Conservation (phyloP, 495 filamentous ascomycete species). For the Xylaria acuta region DNA sequence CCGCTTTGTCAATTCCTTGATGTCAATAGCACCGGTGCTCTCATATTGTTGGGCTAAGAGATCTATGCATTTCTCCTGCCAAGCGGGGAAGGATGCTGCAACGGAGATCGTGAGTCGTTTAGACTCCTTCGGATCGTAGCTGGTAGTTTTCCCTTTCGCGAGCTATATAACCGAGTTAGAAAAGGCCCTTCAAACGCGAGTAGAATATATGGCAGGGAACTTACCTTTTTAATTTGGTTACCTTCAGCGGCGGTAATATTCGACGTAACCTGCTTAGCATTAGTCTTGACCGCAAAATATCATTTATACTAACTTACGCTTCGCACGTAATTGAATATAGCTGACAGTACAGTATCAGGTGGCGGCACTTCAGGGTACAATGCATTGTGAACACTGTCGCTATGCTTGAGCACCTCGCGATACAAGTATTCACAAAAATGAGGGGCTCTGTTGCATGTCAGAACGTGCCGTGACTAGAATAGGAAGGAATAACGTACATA, state of each 20-base stretch:
- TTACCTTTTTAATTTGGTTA: conserved; percentile 73
- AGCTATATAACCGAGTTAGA: conserved; percentile 38
- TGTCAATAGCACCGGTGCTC: conserved; percentile 55
- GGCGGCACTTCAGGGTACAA: conserved; percentile 75
- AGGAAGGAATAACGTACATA: conserved; percentile 36
- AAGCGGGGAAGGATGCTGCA: conserved; percentile 77
- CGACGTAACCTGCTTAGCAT: conserved; percentile 46
- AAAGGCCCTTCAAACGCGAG: background rate
- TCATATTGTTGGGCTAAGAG: conserved; percentile 54
- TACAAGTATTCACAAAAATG: conserved; percentile 97
- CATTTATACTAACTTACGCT: conserved; percentile 47
- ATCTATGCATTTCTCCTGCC: conserved; percentile 92
- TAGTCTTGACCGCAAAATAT: background rate
- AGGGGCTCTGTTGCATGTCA: conserved; percentile 73
- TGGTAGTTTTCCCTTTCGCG: conserved; percentile 80
- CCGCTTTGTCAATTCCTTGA: conserved; percentile 77
- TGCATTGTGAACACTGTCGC: conserved; percentile 77
- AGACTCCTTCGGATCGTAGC: conserved; percentile 86
- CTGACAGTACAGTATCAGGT: conserved; percentile 67
- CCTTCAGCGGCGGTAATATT: conserved; percentile 89
- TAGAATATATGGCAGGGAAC: background rate
- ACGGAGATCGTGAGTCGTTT: conserved; percentile 91
- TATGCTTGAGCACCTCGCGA: conserved; percentile 82
- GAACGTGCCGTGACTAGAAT: conserved; percentile 10
- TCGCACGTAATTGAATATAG: conserved; percentile 81